These are phyloP conservation scores for Ogataea populi-albae DNA, from an alignment of 805 yeast species.

Conservation along the genomic window DNA sequence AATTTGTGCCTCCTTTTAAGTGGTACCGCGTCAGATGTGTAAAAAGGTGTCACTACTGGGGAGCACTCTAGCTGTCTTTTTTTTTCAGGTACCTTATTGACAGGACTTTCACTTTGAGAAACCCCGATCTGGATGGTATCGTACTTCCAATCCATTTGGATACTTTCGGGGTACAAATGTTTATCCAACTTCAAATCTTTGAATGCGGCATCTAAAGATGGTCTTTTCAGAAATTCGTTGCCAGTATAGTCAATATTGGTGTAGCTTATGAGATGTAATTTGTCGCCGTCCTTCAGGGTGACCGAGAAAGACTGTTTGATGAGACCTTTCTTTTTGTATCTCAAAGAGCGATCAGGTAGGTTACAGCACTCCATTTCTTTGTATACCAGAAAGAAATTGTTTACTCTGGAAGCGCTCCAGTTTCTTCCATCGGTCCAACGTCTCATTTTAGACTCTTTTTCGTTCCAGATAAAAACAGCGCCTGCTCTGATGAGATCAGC, in stretches of 20 bases:
- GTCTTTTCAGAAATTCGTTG: constrained; percentile 32
- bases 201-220: constrained; percentile 43
- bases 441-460: constrained; percentile 64
- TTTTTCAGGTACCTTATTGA: too few species aligned
- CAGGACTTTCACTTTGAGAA: too few species aligned
- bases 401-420: constrained; percentile 72
- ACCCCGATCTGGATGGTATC: too few species aligned
- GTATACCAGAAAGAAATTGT: constrained; percentile 60
- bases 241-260: constrained; percentile 19
- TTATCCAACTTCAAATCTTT: constrained; percentile 21
- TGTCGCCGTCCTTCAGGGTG: constrained; percentile 49
- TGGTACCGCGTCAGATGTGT: too few species aligned
- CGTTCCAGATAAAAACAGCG: constrained; percentile 70
- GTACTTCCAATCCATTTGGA: too few species aligned
- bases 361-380: constrained; percentile 51
- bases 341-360: constrained; percentile 29
- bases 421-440: constrained; percentile 77
- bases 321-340: constrained; percentile 51
- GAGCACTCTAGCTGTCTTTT: too few species aligned
- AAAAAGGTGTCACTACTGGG: too few species aligned
- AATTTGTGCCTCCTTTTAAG: too few species aligned
- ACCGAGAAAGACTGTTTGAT: constrained; percentile 64
- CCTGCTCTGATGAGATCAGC: constrained; percentile 49
- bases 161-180: constrained; percentile 19
- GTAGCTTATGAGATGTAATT: constrained; percentile 62